Evolutionary conservation across 2,329 filamentous ascomycete genomes (phyloP), one percentile per base, ranked within the genome.

Genomic region (Ciborinia camelliae): DNA sequence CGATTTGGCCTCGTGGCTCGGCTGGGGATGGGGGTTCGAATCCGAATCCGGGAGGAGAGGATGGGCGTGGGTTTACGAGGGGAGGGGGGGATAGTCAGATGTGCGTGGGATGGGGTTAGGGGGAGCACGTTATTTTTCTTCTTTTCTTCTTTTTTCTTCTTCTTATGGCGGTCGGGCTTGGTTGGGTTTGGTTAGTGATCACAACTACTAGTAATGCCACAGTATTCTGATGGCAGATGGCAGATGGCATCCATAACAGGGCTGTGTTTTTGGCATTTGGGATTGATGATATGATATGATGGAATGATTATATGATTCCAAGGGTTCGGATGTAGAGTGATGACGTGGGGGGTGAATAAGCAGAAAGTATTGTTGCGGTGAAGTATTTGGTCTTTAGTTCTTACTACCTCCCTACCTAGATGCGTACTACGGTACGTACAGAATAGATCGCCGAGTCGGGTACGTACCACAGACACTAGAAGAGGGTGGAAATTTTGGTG

Each of bases 331-430:
- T 58, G 30, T 47, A 47, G 18, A 52, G 20, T 32, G 14, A 58
- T 47, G 20, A 47, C 26, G 39, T 47, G 41, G 55, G 55, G 41
- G 41, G 55, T 58, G 23, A 35, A 35, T 58, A 45, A 47, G 55
- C 28, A 47, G 14, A 23, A 30, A 23, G 7, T 35, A 47, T 23
- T 58, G 41, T 58, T 47, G 41, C 41, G 55, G 55, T 58, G 41
- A 58, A 58, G 28, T 47, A 4, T 47, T 26, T 23, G 7, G 41
- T 45, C 6, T 45, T 57, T 58, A 47, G 20, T 35, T 58, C 55
- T 58, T 26, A 58, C 54, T 45, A 12, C 12, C n/a, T n/a, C n/a
- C n/a, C n/a, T n/a, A n/a, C n/a, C n/a, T n/a, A n/a, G n/a, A n/a
- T n/a, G n/a, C n/a, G n/a, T n/a, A n/a, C n/a, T n/a, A n/a, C n/a